Percentiles rank a stretch among this genome's conserved stretches.
phyloP scores from a whole-genome alignment of 352 stramenopile species.

The Pythium periplocum region DNA sequence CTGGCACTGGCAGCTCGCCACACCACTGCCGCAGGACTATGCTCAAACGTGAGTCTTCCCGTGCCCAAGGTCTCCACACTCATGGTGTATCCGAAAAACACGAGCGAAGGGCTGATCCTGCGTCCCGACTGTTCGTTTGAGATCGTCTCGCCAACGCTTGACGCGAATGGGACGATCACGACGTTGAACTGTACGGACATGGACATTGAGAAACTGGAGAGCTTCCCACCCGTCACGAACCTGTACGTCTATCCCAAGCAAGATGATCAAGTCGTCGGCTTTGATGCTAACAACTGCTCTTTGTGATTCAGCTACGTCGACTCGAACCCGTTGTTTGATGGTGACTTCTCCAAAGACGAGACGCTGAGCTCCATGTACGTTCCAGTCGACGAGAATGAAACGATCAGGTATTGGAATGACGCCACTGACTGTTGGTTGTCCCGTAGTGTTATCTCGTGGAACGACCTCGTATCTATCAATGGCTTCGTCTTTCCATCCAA shows the following conservation, averaged over 20 bases:
- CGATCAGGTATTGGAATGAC: too few species aligned
- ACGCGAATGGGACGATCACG: background rate
- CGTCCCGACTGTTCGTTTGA: conserved; percentile 11
- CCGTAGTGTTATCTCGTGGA: too few species aligned
- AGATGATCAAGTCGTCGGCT: background rate
- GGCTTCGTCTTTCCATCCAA: too few species aligned
- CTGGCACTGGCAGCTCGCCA: too few species aligned
- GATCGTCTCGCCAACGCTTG: background rate
- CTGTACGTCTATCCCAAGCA: conserved; percentile 2
- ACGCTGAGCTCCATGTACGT: too few species aligned
- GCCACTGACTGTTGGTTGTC: too few species aligned
- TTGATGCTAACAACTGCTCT: background rate
- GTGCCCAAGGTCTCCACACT: conserved; percentile 9
- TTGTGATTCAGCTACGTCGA: too few species aligned
- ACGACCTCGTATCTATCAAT: too few species aligned
- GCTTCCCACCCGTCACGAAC: background rate
- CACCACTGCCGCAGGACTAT: too few species aligned
- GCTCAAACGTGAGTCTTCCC: background rate
- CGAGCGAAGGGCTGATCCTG: conserved; percentile 16
- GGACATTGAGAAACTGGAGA: conserved; percentile 6
- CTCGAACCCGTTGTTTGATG: too few species aligned
- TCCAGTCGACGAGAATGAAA: too few species aligned
- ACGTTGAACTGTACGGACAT: conserved; percentile 5
- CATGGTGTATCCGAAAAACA: conserved; percentile 14
- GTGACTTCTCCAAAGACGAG: too few species aligned